Base-by-base conservation (phyloP, 148 eudicot species). In the Suaeda aralocaspica region DNA sequence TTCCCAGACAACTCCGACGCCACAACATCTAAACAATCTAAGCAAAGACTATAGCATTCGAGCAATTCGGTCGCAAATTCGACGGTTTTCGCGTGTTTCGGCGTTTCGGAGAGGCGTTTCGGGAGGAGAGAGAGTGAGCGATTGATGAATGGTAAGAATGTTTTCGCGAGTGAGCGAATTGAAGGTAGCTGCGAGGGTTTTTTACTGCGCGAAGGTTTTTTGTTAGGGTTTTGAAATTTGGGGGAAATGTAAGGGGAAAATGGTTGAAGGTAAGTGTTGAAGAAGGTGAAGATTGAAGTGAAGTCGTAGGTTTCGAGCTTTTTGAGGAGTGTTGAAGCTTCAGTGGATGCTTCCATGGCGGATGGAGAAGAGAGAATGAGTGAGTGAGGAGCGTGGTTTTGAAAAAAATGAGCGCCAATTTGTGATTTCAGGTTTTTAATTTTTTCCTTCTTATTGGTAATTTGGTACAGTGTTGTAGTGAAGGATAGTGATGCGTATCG, bases 91-190 rank as follows among this genome's bases (percentile, higher is more conserved):
- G 80, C 59, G 52, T 83, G 67, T 44, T 81, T 78, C 3, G 96
- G 87, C 21, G 88, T 68, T 63, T 84, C 81, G 25, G 80, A 75
- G 50, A 92, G 94, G 70, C 85, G 84, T 70, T 83, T 84, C 44
- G 91, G 96, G 73, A 92, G 21, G 29, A 86, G 50, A 18, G 88
- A 76, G 15, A 90, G 80, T 21, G 83, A 68, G 6, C 62, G 71
- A 64, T 70, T 84, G 55, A 92, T 69, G 72, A 90, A 87, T 0
- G 90, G 78, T 3, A 85, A 44, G 59, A 66, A 88, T 0, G 76
- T 74, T 58, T 90, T 92, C 22, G 89, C 87, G 16, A 92, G 87
- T 25, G 86, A 25, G 1, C 98, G 78, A 58, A 74, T 67, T 4
- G 90, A 18, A 41, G 1, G 69, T 31, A 3, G 21, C 49, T 72